Conservation (phyloP, 495 filamentous ascomycete species). For the Penicillium odoratum region DNA sequence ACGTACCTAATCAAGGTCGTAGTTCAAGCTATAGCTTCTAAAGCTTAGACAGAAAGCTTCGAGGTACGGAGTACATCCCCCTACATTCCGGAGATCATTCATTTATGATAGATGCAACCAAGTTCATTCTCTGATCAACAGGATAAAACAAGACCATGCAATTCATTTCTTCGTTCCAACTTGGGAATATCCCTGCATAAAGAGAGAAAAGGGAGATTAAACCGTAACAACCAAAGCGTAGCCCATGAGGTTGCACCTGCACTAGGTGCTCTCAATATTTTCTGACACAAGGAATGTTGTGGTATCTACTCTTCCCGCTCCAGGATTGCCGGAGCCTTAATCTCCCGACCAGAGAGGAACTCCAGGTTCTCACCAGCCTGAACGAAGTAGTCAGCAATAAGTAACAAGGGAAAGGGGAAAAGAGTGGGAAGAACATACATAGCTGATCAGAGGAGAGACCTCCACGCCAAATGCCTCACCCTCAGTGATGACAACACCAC, state of each 20-base stretch:
- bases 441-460: constrained; percentile 91
- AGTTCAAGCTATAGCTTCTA: neutral
- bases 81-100: constrained; percentile 16
- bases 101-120: constrained; percentile 13
- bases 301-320: constrained; percentile 63
- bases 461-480: constrained; percentile 72
- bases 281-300: neutral
- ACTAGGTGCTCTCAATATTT: constrained; percentile 6
- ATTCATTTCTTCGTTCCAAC: constrained; percentile 29
- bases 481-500: constrained; percentile 74
- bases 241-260: neutral
- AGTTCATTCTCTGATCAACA: constrained; percentile 23
- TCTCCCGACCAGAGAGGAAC: constrained; percentile 67
- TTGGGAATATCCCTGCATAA: neutral
- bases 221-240: neutral
- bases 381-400: constrained; percentile 29
- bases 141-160: constrained; percentile 8
- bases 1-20: neutral
- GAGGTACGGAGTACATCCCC: neutral
- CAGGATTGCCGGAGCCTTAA: constrained; percentile 74
- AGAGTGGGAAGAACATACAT: constrained; percentile 63
- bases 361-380: constrained; percentile 91
- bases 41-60: neutral
- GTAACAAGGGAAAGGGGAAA: constrained; percentile 8
- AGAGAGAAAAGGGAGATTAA: neutral